Evolutionary conservation across 192 early-diverging fungal genomes (phyloP).

Genomic region (Haplosporangium gracile): DNA sequence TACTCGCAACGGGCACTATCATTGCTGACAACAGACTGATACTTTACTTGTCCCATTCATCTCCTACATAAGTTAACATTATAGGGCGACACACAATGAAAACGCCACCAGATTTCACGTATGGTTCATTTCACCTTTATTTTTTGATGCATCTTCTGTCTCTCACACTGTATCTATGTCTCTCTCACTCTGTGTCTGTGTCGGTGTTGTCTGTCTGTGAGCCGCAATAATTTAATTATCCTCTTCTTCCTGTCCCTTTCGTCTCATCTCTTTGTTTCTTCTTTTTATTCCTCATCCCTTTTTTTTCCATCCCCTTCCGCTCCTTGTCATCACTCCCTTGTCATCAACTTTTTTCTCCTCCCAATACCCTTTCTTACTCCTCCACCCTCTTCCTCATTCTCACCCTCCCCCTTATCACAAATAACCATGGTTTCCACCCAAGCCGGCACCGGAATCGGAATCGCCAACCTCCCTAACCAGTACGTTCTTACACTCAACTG

Average conservation of each 20-base stretch:
- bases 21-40: too few relatives aligned
- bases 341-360: background rate
- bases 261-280: slow-evolving; percentile 7
- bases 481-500: background rate
- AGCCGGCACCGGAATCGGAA: slow-evolving; percentile 81
- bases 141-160: background rate
- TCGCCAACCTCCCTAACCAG: slow-evolving; percentile 99
- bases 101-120: background rate
- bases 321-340: background rate
- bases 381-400: background rate
- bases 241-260: background rate
- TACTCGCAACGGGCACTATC: too few relatives aligned
- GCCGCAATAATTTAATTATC: slow-evolving; percentile 7
- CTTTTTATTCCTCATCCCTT: background rate
- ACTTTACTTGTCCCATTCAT: too few relatives aligned
- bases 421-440: slow-evolving; percentile 55
- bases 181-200: background rate
- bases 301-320: background rate
- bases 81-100: too few relatives aligned
- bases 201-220: background rate
- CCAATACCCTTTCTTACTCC: background rate
- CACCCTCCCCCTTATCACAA: background rate
- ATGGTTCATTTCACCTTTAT: too few relatives aligned
- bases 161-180: background rate
- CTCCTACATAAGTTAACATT: too few relatives aligned